Conservation (phyloP, 2,329 filamentous ascomycete species). For the Aspergillus brasiliensis region DNA sequence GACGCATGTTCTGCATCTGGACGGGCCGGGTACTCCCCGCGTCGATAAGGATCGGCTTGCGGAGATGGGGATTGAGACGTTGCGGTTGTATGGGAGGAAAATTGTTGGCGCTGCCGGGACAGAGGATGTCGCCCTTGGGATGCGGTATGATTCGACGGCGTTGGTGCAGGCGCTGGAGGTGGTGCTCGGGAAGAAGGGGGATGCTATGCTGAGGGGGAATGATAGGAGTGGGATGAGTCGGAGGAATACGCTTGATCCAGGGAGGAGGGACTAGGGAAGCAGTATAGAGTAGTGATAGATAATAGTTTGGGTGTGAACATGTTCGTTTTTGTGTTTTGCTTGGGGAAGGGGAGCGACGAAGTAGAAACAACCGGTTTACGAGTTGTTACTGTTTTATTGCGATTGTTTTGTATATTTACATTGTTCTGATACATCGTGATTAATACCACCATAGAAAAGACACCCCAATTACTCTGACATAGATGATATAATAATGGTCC, state of each 20-base stretch:
- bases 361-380: too few species aligned
- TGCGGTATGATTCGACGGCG: conserved; percentile 75
- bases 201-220: conserved; percentile 49
- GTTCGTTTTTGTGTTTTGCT: too few species aligned
- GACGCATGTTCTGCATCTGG: conserved; percentile 80
- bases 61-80: conserved; percentile 71
- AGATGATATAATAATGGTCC: neutral
- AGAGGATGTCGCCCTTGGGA: conserved; percentile 54
- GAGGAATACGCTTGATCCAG: conserved; percentile 59
- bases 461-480: conserved; percentile 1
- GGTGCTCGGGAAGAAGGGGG: conserved; percentile 68
- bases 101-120: conserved; percentile 37
- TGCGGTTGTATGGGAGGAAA: conserved; percentile 74
- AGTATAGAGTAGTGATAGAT: conserved; percentile 6
- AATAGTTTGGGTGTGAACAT: neutral
- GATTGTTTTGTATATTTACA: neutral
- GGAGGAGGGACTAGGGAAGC: conserved; percentile 29
- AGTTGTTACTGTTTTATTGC: neutral
- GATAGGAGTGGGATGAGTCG: conserved; percentile 50
- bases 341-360: too few species aligned
- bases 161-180: conserved; percentile 74
- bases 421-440: conserved; percentile 4
- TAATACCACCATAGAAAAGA: neutral
- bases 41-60: conserved; percentile 68
- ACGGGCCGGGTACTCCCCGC: conserved; percentile 67